Evolutionary conservation across 2,329 filamentous ascomycete genomes (phyloP).

Genomic region (Penicillium fuscoglaucum): DNA sequence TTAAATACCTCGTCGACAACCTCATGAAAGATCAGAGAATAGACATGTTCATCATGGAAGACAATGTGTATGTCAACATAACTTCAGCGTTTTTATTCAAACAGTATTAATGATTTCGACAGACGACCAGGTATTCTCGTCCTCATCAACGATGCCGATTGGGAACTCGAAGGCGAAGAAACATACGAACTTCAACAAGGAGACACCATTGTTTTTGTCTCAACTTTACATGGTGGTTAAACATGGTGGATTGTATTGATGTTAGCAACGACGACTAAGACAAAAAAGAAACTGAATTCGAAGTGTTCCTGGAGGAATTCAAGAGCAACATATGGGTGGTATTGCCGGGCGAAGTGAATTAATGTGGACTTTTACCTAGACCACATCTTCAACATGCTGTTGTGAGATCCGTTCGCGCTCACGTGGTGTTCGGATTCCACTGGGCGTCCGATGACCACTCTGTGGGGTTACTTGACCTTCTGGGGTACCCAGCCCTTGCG

Average conservation of each 20-base stretch:
- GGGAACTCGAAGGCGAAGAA: conserved; percentile 96
- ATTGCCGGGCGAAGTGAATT: background rate
- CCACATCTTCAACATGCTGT: conserved; percentile 48
- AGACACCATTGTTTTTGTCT: conserved; percentile 94
- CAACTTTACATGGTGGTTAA: conserved; percentile 89
- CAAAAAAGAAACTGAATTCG: background rate
- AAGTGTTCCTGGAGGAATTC: background rate
- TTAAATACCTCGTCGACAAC: conserved; percentile 74
- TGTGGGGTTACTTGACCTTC: conserved; percentile 47
- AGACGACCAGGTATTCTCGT: conserved; percentile 95
- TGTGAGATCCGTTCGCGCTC: conserved; percentile 47
- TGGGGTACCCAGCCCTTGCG: conserved; percentile 45
- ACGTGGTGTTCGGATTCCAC: conserved; percentile 40
- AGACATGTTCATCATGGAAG: conserved; percentile 86
- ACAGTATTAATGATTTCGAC: conserved; percentile 19
- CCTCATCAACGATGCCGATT: conserved; percentile 95
- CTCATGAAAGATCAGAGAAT: conserved; percentile 82
- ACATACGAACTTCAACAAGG: conserved; percentile 76
- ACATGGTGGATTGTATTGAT: conserved; percentile 3
- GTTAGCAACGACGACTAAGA: background rate
- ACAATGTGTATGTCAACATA: conserved; percentile 71
- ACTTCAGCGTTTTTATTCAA: background rate
- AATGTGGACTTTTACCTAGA: conserved; percentile 26
- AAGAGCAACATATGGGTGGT: background rate
- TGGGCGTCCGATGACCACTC: conserved; percentile 36